Evolutionary conservation across 2,329 filamentous ascomycete species (phyloP).

Genomic region (Hypoxylon sp.): DNA sequence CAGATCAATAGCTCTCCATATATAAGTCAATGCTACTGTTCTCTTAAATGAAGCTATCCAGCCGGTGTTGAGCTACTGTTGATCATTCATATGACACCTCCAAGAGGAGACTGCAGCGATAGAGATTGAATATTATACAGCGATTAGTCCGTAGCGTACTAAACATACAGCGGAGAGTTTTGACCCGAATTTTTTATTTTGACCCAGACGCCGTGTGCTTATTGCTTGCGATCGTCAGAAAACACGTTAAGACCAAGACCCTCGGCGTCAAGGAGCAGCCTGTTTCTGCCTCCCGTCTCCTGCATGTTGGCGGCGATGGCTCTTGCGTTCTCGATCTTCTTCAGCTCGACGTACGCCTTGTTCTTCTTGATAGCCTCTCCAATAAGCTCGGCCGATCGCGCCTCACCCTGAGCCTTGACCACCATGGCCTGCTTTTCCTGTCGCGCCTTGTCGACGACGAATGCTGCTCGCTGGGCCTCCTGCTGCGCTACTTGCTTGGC

Average conservation of each 20-base stretch:
- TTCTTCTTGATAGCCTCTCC: constrained; percentile 99
- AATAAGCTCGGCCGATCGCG: constrained; percentile 95
- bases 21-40: no score
- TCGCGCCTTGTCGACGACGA: constrained; percentile 97
- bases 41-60: not conserved
- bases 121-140: constrained; percentile 39
- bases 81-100: not conserved
- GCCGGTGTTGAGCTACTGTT: not conserved
- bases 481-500: constrained; percentile 82
- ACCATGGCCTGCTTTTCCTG: constrained; percentile 99
- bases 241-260: constrained; percentile 91
- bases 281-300: constrained; percentile 86
- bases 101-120: constrained; percentile 1
- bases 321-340: constrained; percentile 96
- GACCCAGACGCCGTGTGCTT: constrained; percentile 38
- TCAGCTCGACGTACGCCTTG: constrained; percentile 93
- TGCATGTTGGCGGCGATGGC: constrained; percentile 88
- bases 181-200: constrained; percentile 39
- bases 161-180: constrained; percentile 52
- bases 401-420: constrained; percentile 98
- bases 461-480: constrained; percentile 95
- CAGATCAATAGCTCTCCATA: no score
- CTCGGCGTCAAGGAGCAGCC: constrained; percentile 89
- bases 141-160: constrained; percentile 37
- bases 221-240: constrained; percentile 58